A percentile compares a stretch with the other conserved stretches of the same genome.
Evolutionary conservation across 345 rosid genomes (phyloP).

Genomic region (Citrus medica): DNA sequence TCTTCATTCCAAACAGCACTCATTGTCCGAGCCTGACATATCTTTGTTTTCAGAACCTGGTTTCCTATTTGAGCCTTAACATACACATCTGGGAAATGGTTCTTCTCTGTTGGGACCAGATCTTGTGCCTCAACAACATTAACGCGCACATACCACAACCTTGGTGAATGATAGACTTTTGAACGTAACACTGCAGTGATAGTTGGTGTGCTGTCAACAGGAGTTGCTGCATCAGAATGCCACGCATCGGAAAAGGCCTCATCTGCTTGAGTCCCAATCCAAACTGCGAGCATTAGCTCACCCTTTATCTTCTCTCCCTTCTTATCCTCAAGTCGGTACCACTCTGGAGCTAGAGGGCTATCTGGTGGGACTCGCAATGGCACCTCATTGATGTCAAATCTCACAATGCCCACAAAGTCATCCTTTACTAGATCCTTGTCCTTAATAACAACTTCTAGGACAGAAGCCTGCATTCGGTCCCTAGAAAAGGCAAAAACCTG

Average conservation of each 20-base stretch:
- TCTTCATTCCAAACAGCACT: conserved; percentile 97
- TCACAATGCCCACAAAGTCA: conserved; percentile 76
- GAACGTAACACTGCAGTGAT: conserved; percentile 63
- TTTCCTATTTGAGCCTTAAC: conserved; percentile 76
- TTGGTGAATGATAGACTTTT: conserved; percentile 92
- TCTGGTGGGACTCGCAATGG: conserved; percentile 97
- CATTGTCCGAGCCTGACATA: conserved; percentile 67
- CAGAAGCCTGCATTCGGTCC: conserved; percentile 89
- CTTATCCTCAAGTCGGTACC: conserved; percentile 90
- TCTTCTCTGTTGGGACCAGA: conserved; percentile 65
- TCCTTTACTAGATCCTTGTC: conserved; percentile 91
- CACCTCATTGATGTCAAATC: conserved; percentile 81
- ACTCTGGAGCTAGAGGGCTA: conserved; percentile 95
- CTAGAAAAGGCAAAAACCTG: conserved; percentile 97
- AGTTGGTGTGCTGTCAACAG: conserved; percentile 60
- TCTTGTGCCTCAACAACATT: conserved; percentile 94
- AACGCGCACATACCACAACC: conserved; percentile 90
- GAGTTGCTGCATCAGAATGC: conserved; percentile 95
- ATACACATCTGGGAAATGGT: conserved; percentile 81
- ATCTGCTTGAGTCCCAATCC: conserved; percentile 99
- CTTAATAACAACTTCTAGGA: conserved; percentile 76
- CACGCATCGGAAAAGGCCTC: conserved; percentile 98
- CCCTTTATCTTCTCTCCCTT: conserved; percentile 82
- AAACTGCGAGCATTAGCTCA: conserved; percentile 93
- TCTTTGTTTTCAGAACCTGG: conserved; percentile 74